Evolutionary conservation across 441 rosid genomes (phyloP), one percentile per base, ranked within the genome.

Genomic region (Gossypium trilobum): DNA sequence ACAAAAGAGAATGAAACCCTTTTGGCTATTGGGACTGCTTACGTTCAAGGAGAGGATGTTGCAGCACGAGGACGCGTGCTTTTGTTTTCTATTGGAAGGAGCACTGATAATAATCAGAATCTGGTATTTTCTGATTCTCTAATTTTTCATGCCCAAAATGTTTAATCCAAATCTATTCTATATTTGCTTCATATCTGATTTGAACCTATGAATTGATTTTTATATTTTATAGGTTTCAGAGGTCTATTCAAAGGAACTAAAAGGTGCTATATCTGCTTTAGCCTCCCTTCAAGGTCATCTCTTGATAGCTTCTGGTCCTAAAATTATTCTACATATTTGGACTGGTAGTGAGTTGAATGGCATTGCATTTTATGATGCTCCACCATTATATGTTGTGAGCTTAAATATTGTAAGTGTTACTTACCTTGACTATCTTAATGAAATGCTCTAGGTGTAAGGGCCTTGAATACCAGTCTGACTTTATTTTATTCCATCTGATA

Each of bases 21-120:
- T 77, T 82, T 95, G 79, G 98, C 98, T 56, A 76, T 91, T 81
- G 99, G 98, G 72, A 95, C 99, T 79, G 98, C 98, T 39, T 95
- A 92, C 74, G 93, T 89, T 76, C 99, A 95, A 86, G 98, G 99
- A 77, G 99, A 95, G 90, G 99, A 92, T 87, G 99, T 95, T 77
- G 99, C 98, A 56, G 98, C 91, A 59, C 90, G 98, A 80, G 98
- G 99, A 39, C 98, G 98, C 48, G 88, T 95, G 57, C 88, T 95
- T 78, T 84, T 95, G 78, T 95, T 81, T 85, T 89, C 99, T 48
- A 58, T 91, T 66, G 91, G 80, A 72, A 89, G 85, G 83, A 84
- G 76, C 76, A 71, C 84, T 11, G 96, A 91, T 64, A 84, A 83
- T 84, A 79, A 92, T 78, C 96, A 87, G 73, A 84, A 74, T 76